Percentiles rank a stretch among this genome's conserved stretches.
phyloP scores from a whole-genome alignment of 1,139 yeast species.

The Blastobotrys elegans region DNA sequence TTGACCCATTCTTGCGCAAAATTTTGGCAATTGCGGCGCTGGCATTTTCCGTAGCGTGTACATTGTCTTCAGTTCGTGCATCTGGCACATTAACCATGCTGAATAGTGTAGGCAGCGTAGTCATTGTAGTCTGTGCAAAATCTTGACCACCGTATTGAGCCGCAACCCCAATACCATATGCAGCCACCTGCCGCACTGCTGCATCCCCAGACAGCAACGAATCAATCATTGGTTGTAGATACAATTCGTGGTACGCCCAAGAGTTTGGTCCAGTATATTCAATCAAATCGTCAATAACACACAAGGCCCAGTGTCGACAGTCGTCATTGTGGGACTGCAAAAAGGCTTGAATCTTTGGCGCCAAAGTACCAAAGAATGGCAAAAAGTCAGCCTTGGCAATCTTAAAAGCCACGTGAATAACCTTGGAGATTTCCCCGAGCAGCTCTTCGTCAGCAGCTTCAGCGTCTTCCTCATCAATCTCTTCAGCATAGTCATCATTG shows the following conservation, averaged over 20 bases:
- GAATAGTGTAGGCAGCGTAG: constrained; percentile 68
- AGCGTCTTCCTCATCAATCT: constrained; percentile 64
- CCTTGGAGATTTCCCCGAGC: constrained; percentile 77
- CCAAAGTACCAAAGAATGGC: constrained; percentile 51
- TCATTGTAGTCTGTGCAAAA: constrained; percentile 59
- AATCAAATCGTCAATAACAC: constrained; percentile 72
- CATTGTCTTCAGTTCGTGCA: constrained; percentile 76
- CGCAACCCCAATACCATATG: constrained; percentile 78
- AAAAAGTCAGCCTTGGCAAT: constrained; percentile 55
- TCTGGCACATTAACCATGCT: constrained; percentile 77
- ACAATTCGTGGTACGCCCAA: constrained; percentile 57
- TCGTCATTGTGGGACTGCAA: constrained; percentile 59
- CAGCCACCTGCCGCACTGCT: constrained; percentile 80
- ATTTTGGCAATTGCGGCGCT: constrained; percentile 81
- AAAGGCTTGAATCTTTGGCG: constrained; percentile 32
- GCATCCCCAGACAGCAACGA: constrained; percentile 56
- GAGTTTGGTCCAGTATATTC: constrained; percentile 74
- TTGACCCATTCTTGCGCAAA: constrained; percentile 39
- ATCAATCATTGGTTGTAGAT: constrained; percentile 57
- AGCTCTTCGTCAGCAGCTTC: constrained; percentile 89
- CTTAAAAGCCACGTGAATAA: constrained; percentile 69
- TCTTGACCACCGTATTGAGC: constrained; percentile 71
- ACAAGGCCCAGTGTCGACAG: constrained; percentile 71
- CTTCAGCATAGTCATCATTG: constrained; percentile 67
- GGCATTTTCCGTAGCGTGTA: constrained; percentile 83